These are phyloP conservation scores for Pseudogymnoascus verrucosus DNA, from an alignment of 2,329 filamentous ascomycete genomes.

Conservation along the genomic window DNA sequence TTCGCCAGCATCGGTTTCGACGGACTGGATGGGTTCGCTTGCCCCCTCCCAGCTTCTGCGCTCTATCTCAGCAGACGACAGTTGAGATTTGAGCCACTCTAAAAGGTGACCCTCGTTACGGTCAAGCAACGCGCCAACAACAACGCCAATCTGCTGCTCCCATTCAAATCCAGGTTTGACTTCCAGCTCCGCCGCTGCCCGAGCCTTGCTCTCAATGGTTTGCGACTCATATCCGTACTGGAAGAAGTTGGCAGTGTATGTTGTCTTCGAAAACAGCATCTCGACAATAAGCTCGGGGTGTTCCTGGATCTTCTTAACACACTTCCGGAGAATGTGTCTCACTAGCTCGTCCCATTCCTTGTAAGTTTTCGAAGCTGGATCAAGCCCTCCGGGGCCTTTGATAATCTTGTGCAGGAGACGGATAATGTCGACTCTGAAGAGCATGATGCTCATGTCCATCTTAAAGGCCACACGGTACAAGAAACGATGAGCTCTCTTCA, in stretches of 20 bases:
- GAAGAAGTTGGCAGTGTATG: conserved; percentile 73
- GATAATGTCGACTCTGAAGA: conserved; percentile 88
- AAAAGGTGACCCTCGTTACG: conserved; percentile 68
- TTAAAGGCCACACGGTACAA: conserved; percentile 95
- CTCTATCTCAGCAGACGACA: conserved; percentile 62
- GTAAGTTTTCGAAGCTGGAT: conserved; percentile 57
- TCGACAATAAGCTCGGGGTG: conserved; percentile 81
- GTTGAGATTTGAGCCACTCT: conserved; percentile 70
- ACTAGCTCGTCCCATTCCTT: conserved; percentile 89
- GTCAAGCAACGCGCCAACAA: conserved; percentile 71
- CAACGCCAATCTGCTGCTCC: conserved; percentile 64
- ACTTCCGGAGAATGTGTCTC: conserved; percentile 72
- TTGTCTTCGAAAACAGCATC: conserved; percentile 90
- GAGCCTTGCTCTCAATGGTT: conserved; percentile 53
- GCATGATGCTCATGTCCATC: conserved; percentile 78
- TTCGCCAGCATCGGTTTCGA: conserved; percentile 32
- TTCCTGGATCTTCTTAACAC: conserved; percentile 77
- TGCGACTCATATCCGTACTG: conserved; percentile 87
- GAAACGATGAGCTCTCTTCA: conserved; percentile 88
- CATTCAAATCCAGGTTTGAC: conserved; percentile 64
- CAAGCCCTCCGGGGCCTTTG: conserved; percentile 73
- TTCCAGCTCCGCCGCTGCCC: conserved; percentile 72
- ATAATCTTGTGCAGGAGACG: conserved; percentile 84
- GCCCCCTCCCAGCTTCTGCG: conserved; percentile 70
- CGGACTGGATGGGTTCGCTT: conserved; percentile 49